Evolutionary conservation across 169 alveolate species (phyloP), one percentile per base, ranked within the genome.

Genomic region (Plasmodium vivax): DNA sequence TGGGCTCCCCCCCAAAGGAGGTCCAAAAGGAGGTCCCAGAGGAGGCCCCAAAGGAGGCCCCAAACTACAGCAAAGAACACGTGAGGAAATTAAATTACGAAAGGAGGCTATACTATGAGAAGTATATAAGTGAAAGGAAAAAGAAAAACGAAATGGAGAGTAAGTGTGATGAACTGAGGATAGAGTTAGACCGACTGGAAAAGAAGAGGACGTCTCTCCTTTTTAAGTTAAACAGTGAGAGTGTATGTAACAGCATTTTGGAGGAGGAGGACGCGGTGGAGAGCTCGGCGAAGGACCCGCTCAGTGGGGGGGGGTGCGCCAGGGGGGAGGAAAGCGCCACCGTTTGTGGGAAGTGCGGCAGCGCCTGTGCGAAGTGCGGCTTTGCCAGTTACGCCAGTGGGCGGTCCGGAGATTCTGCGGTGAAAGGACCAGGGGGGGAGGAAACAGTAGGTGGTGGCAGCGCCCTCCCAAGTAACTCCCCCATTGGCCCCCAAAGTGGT

Each of bases 31-130:
- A 23, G 27, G 27, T 23, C 27, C 27, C 27, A 23, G 27, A 23
- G 27, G 27, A 23, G 27, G 27, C 27, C 27, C 16, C 82, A 27
- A 88, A 80, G 41, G 79, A 27, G 43, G 74, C 62, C 7, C 32
- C 56, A 1, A 80, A 88, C 19, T 73, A 72, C 27, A 62, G 47
- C 34, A 32, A 54, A 30, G 94, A 88, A 36, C 62, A 62, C 19
- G 47, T 58, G 2, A 56, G 90, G 62, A 88, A 88, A 88, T 41
- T 88, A 62, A 79, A 88, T 38, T 88, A 88, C 47, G 94, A 88
- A 14, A 88, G 62, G 30, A 58, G 45, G 30, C 7, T 88, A 0
- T 88, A 88, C 72, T 88, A 88, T 80, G 82, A 88, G 5, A 88
- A 80, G 19, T 88, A 58, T 41, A 38, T 79, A 2, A 85, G 45